These are phyloP conservation scores for Fusarium anguioides DNA, from an alignment of 2,329 filamentous ascomycete genomes.

Conservation along the genomic window DNA sequence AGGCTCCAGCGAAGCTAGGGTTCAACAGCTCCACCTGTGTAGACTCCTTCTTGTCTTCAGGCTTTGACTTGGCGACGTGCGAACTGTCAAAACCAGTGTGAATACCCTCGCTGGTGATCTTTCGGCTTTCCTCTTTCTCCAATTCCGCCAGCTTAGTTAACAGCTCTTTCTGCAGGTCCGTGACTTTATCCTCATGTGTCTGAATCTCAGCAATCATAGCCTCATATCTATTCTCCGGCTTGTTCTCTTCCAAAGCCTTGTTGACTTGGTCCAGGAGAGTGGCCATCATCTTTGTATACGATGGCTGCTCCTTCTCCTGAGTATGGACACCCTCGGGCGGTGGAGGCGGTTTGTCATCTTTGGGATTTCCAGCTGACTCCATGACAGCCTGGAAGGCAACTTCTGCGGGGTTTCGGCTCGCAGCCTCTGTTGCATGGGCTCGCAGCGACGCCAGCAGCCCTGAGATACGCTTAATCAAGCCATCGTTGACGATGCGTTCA, in stretches of 20 bases:
- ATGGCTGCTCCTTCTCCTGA: conserved; percentile 78
- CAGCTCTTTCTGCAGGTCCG: conserved; percentile 80
- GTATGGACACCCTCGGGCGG: conserved; percentile 83
- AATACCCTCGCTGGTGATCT: conserved; percentile 93
- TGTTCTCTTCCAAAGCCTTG: conserved; percentile 80
- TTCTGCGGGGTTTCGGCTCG: conserved; percentile 76
- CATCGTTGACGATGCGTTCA: conserved; percentile 92
- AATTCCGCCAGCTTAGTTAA: conserved; percentile 79
- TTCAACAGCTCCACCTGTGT: conserved; percentile 80
- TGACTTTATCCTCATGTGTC: conserved; percentile 81
- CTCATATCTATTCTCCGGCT: conserved; percentile 73
- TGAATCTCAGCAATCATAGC: conserved; percentile 83
- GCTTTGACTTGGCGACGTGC: conserved; percentile 73
- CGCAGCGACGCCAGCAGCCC: conserved; percentile 79
- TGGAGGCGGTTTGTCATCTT: conserved; percentile 79
- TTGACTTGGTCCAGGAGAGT: conserved; percentile 95
- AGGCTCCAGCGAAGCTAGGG: conserved; percentile 58
- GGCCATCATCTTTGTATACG: conserved; percentile 98
- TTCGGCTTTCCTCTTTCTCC: conserved; percentile 84
- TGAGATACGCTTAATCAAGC: conserved; percentile 85
- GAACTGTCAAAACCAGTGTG: conserved; percentile 93
- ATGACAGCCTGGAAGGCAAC: conserved; percentile 91
- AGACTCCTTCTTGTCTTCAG: conserved; percentile 59
- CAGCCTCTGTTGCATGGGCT: conserved; percentile 75
- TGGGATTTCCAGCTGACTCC: conserved; percentile 77